These are phyloP conservation scores for Phlebopus sp. DNA, from an alignment of 1,284 basidiomycete genomes.

Conservation along the genomic window DNA sequence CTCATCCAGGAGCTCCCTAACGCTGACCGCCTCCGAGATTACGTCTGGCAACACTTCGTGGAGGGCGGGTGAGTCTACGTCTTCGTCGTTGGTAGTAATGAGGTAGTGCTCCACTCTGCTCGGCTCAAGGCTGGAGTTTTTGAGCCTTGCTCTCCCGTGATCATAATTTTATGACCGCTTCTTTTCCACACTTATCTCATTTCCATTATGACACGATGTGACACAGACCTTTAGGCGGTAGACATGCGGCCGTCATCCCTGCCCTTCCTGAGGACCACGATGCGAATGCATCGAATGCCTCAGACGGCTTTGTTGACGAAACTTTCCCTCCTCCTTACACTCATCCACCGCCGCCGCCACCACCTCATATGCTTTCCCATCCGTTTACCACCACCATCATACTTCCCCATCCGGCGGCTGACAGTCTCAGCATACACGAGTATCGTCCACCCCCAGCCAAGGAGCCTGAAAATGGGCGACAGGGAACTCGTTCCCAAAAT, in stretches of 20 bases:
- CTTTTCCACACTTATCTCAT: slow-evolving; percentile 23
- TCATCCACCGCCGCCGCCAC: slow-evolving; percentile 14
- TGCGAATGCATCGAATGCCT: slow-evolving; percentile 40
- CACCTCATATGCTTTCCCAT: slow-evolving; percentile 21
- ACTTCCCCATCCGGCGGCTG: slow-evolving; percentile 23
- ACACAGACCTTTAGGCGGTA: slow-evolving; percentile 65
- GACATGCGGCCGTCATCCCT: slow-evolving; percentile 74
- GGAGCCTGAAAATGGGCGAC: slow-evolving; percentile 23
- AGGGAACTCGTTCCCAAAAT: slow-evolving; percentile 13
- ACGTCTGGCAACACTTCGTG: slow-evolving; percentile 78
- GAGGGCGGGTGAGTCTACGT: slow-evolving; percentile 69
- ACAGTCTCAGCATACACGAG: slow-evolving; percentile 32
- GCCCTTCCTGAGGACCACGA: slow-evolving; percentile 72
- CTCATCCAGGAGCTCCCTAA: slow-evolving; percentile 76
- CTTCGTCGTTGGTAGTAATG: slow-evolving; percentile 10
- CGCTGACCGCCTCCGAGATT: slow-evolving; percentile 66
- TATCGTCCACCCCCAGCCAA: slow-evolving; percentile 28
- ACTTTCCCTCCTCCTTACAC: slow-evolving; percentile 16
- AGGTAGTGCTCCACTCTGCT: slow-evolving; percentile 9
- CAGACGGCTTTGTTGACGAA: slow-evolving; percentile 31
- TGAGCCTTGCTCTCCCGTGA: slow-evolving; percentile 8
- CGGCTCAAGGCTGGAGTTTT: slow-evolving; percentile 13
- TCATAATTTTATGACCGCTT: slow-evolving; percentile 16
- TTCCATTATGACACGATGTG: slow-evolving; percentile 33
- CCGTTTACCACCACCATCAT: slow-evolving; percentile 31